A percentile compares a stretch with the other conserved stretches of the same genome.
phyloP scores from a whole-genome alignment of 495 filamentous ascomycete genomes.

The Xeromyces bisporus region DNA sequence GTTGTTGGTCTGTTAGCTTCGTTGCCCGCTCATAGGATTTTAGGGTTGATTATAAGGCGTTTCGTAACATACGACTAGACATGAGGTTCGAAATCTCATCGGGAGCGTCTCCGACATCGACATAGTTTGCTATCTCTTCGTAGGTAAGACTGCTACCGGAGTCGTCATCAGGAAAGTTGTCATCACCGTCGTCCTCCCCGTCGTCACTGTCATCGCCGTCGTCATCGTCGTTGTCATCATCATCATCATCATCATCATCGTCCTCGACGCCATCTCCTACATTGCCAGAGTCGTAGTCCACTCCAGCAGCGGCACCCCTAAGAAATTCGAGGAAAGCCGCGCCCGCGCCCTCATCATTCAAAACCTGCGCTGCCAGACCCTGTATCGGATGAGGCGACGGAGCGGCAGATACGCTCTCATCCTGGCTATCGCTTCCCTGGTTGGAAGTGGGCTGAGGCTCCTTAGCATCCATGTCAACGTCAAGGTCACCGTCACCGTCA shows the following conservation, averaged over 20 bases:
- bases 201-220: slow-evolving; percentile 5
- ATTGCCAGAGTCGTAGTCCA: slow-evolving; percentile 4
- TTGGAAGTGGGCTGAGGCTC: not conserved
- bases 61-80: slow-evolving; percentile 8
- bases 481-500: not conserved
- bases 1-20: too few relatives aligned
- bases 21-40: too few relatives aligned
- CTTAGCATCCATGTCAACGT: not conserved
- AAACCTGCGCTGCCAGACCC: too few relatives aligned
- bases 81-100: too few relatives aligned
- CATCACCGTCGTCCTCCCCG: too few relatives aligned
- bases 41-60: too few relatives aligned
- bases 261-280: slow-evolving; percentile 9
- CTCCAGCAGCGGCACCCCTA: slow-evolving; percentile 7
- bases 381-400: slow-evolving; percentile 8
- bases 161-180: too few relatives aligned
- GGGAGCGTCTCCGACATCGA: not conserved
- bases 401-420: not conserved
- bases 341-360: too few relatives aligned
- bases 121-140: too few relatives aligned
- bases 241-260: slow-evolving; percentile 8
- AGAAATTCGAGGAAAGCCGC: slow-evolving; percentile 10
- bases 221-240: slow-evolving; percentile 3
- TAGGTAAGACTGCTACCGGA: too few relatives aligned
- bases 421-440: not conserved